phyloP scores from a whole-genome alignment of 2,329 filamentous ascomycete species.

The Plenodomus biglobosus region DNA sequence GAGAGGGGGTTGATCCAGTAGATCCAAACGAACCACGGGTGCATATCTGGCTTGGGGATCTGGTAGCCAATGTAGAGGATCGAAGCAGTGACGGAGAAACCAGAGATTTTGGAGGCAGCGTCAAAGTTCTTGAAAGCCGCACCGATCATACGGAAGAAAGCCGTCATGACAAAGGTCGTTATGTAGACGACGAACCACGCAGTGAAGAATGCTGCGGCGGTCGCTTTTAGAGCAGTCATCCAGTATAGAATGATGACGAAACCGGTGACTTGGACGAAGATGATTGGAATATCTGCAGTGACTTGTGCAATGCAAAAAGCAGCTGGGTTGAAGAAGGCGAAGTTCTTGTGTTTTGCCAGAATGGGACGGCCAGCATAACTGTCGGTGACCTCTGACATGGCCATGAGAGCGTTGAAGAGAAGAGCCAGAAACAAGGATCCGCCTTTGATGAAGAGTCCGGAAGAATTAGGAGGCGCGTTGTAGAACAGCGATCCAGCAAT shows the following conservation, averaged over 20 bases:
- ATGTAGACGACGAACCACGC: slow-evolving; percentile 50
- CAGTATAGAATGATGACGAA: slow-evolving; percentile 74
- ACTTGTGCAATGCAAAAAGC: slow-evolving; percentile 72
- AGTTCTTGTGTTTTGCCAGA: slow-evolving; percentile 81
- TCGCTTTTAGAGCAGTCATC: slow-evolving; percentile 73
- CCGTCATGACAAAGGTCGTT: slow-evolving; percentile 67
- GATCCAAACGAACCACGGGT: slow-evolving; percentile 54
- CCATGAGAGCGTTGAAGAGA: slow-evolving; percentile 62
- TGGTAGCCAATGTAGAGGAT: slow-evolving; percentile 65
- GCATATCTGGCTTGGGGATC: slow-evolving; percentile 52
- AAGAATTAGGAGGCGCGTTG: slow-evolving; percentile 59
- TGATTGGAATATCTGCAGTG: slow-evolving; percentile 58
- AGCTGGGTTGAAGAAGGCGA: slow-evolving; percentile 86
- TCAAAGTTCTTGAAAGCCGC: slow-evolving; percentile 64
- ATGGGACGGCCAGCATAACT: slow-evolving; percentile 68
- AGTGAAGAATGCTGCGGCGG: slow-evolving; percentile 76
- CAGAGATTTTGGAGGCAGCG: slow-evolving; percentile 59
- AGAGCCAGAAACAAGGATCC: slow-evolving; percentile 66
- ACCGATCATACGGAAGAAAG: slow-evolving; percentile 76
- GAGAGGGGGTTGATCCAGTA: slow-evolving; percentile 77
- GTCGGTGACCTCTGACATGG: slow-evolving; percentile 65
- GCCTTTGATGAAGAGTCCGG: slow-evolving; percentile 64
- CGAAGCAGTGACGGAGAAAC: slow-evolving; percentile 58
- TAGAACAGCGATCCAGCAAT: slow-evolving; percentile 70
- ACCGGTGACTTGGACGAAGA: slow-evolving; percentile 59